These are phyloP conservation scores for Metarhizium sp. DNA, from an alignment of 2,329 filamentous ascomycete species.

Conservation along the genomic window DNA sequence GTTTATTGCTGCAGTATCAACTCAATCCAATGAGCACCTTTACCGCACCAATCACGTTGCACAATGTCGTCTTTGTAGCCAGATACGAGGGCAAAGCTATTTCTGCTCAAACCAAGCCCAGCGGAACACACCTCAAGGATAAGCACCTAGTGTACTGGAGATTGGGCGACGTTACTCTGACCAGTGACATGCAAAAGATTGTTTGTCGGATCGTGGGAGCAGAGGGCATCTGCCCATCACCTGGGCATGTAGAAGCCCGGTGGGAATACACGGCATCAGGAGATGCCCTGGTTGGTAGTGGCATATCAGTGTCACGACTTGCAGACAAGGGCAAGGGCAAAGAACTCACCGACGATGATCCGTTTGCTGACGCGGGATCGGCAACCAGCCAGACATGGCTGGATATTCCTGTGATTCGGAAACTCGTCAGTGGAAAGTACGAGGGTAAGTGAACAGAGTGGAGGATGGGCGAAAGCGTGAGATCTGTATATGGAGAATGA, in stretches of 20 bases:
- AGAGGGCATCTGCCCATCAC: constrained; percentile 58
- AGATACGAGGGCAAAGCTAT: constrained; percentile 61
- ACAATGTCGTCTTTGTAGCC: constrained; percentile 67
- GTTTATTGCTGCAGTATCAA: constrained; percentile 73
- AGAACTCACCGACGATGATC: constrained; percentile 46
- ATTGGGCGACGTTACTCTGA: constrained; percentile 62
- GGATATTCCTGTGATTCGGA: constrained; percentile 55
- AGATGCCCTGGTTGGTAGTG: constrained; percentile 40
- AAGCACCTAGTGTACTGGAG: constrained; percentile 74
- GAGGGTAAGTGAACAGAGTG: constrained; percentile 33
- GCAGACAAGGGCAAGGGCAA: constrained; percentile 43
- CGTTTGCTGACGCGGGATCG: constrained; percentile 51
- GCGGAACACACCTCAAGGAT: constrained; percentile 70
- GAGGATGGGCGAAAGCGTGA: not conserved
- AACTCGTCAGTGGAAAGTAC: constrained; percentile 68
- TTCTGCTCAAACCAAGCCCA: constrained; percentile 67
- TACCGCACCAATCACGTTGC: constrained; percentile 34
- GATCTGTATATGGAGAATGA: not conserved
- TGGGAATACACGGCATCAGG: constrained; percentile 55
- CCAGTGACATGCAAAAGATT: constrained; percentile 61
- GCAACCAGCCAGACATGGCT: constrained; percentile 45
- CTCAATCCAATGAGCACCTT: constrained; percentile 61
- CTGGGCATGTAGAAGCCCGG: constrained; percentile 70
- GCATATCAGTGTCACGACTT: constrained; percentile 54
- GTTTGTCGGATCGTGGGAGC: constrained; percentile 72